A percentile compares a stretch with the other conserved stretches of the same genome.
phyloP scores from a whole-genome alignment of 352 stramenopile species.

The Phytophthora syringae region DNA sequence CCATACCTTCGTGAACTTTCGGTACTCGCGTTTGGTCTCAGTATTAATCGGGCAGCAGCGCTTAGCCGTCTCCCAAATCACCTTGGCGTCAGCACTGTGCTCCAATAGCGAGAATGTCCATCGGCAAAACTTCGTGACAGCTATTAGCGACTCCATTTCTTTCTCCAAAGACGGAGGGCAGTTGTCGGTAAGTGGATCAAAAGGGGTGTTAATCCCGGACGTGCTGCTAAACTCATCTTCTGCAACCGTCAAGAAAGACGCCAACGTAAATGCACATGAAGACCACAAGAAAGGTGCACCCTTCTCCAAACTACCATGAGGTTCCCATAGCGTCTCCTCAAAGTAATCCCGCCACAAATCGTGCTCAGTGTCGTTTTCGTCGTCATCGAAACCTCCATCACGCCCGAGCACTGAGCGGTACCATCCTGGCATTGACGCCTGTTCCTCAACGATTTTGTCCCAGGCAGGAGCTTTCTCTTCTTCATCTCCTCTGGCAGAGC shows the following conservation, averaged over 20 bases:
- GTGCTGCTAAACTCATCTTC: slow-evolving; percentile 59
- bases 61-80: slow-evolving; percentile 90
- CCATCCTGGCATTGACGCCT: slow-evolving; percentile 71
- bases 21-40: slow-evolving; percentile 87
- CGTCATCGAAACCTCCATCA: slow-evolving; percentile 56
- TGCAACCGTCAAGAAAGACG: slow-evolving; percentile 73
- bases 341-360: slow-evolving; percentile 90
- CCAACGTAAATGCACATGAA: slow-evolving; percentile 80
- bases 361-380: slow-evolving; percentile 63
- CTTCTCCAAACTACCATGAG: slow-evolving; percentile 87
- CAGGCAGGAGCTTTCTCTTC: slow-evolving; percentile 40
- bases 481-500: slow-evolving; percentile 9
- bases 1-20: slow-evolving; percentile 87
- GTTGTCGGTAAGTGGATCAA: slow-evolving; percentile 61
- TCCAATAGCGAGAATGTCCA: slow-evolving; percentile 90
- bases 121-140: slow-evolving; percentile 85
- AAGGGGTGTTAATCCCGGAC: slow-evolving; percentile 26
- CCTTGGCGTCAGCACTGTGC: slow-evolving; percentile 85
- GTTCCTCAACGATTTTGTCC: slow-evolving; percentile 66
- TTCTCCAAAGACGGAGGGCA: slow-evolving; percentile 82
- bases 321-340: slow-evolving; percentile 88
- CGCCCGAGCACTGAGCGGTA: slow-evolving; percentile 74
- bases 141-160: slow-evolving; percentile 76
- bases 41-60: slow-evolving; percentile 85
- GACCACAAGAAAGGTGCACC: slow-evolving; percentile 87